phyloP scores from a whole-genome alignment of 371 early-diverging fungal genomes.

The Racocetra persica region DNA sequence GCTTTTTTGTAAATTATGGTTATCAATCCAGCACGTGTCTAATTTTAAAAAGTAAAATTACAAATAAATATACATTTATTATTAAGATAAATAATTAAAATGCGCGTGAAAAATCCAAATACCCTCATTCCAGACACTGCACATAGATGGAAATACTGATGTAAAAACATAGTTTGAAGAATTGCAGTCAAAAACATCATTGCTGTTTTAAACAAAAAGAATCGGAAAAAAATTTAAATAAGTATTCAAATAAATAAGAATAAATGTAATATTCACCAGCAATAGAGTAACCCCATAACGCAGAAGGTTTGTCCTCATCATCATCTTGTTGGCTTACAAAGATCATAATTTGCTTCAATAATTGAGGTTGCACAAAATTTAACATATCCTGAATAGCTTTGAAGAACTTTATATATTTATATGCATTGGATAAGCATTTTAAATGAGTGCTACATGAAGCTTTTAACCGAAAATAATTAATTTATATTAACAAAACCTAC shows the following conservation, averaged over 20 bases:
- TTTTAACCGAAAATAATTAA: not conserved
- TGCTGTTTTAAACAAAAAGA: conserved; percentile 44
- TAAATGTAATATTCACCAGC: conserved; percentile 48
- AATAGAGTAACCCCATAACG: conserved; percentile 70
- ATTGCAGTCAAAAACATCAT: conserved; percentile 85
- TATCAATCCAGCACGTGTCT: conserved; percentile 78
- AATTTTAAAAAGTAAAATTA: conserved; percentile 47
- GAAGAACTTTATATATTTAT: conserved; percentile 54
- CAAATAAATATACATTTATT: conserved; percentile 37
- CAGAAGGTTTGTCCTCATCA: conserved; percentile 59
- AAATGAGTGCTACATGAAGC: not conserved
- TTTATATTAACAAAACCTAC: conserved; percentile 39
- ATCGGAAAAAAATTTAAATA: not conserved
- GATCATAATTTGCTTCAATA: conserved; percentile 75
- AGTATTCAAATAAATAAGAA: not conserved
- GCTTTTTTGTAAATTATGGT: conserved; percentile 92
- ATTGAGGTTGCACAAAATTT: conserved; percentile 86
- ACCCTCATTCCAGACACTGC: conserved; percentile 79
- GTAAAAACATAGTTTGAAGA: conserved; percentile 85
- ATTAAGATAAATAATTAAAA: not conserved
- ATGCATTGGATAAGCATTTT: not conserved
- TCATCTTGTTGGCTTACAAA: conserved; percentile 72
- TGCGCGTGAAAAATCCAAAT: not conserved
- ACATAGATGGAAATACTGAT: conserved; percentile 90
- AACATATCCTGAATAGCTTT: conserved; percentile 83